Base-by-base conservation (phyloP, 2,329 filamentous ascomycete genomes). In the Aspergillus carbonarius region DNA sequence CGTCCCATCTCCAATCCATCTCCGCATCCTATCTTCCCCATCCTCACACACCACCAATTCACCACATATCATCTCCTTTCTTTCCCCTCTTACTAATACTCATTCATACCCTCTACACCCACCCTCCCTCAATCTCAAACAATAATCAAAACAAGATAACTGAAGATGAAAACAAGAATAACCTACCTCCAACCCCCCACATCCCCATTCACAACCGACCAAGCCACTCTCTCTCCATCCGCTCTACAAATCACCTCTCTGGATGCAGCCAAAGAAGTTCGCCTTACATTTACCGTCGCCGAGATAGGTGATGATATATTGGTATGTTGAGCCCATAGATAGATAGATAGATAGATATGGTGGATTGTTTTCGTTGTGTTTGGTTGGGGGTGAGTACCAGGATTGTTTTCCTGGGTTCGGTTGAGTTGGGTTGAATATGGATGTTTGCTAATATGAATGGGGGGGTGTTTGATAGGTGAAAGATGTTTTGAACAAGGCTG, bases 171-270 rank as follows among this genome's bases (percentile, higher is more conserved):
- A 59, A 69, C 69, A 61, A 70, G 77, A 76, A 86, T 92, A 67
- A 96, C 93, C 0, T 95, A 92, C 64, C 79, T 96, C 54, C 87
- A 89, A 64, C 82, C 83, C 20, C 79, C 83, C n/a, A 84, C 87
- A 44, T 79, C 84, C 57, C 81, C 82, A 2, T 81, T 93, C 61
- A 85, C 90, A 54, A 88, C 89, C 0, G 77, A 83, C 1, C 79
- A 84, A 47, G 76, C 96, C 53, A 74, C 82, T 12, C 75, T 96
- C 44, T 78, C 79, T 77, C n/a, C n/a, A n/a, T n/a, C n/a, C n/a
- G n/a, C n/a, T n/a, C n/a, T n/a, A n/a, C n/a, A n/a, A n/a, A n/a
- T n/a, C n/a, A n/a, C n/a, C n/a, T n/a, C n/a, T 2, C 72, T 95
- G 42, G 74, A 84, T 52, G 89, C 89, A 18, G 86, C 86, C 13